Evolutionary conservation across 805 yeast genomes (phyloP), one percentile per base, ranked within the genome.

Genomic region (Spathaspora gorwiae): DNA sequence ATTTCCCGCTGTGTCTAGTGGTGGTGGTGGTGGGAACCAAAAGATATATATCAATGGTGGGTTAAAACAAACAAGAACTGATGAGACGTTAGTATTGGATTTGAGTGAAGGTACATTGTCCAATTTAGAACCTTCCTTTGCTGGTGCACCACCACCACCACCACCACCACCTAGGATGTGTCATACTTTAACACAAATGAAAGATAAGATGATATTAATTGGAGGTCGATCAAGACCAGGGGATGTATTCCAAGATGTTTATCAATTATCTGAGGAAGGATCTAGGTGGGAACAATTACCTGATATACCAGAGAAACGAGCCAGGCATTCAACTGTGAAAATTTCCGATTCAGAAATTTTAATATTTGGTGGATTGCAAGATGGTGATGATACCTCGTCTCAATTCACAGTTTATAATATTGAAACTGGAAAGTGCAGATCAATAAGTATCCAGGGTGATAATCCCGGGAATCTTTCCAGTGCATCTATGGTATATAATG

Each of bases 161-260:
- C 14, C 26, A 10, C 65, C 73, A 0, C 46, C 60, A 0, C 68
- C 79, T 7, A 68, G 90, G 46, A 75, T 81, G 79, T 73, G 84
- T 47, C 90, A 85, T 53, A 67, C 81, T 0, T 52, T 80, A 31
- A 71, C 77, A 0, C 44, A 55, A 0, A 34, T 76, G 1, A 53
- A 47, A 2, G 51, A 57, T 11, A 56, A 53, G 0, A 37, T 66
- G 0, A 44, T 83, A 1, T 49, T 84, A 3, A 62, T 79, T 31
- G 95, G 94, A 2, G 95, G 95, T 3, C 72, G 95, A 48, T 62
- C 73, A 2, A 72, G 80, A 1, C 95, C 95, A 0, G 73, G 75
- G 2, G 57, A 60, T 8, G 63, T 69, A 0, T 57, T 78, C 34
- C 44, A 44, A 5, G 74, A 70, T 45, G 61, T 64, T 0, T 66